These are phyloP conservation scores for Saccharomyces hybrid DNA, from an alignment of 1,139 yeast species.

Conservation along the genomic window DNA sequence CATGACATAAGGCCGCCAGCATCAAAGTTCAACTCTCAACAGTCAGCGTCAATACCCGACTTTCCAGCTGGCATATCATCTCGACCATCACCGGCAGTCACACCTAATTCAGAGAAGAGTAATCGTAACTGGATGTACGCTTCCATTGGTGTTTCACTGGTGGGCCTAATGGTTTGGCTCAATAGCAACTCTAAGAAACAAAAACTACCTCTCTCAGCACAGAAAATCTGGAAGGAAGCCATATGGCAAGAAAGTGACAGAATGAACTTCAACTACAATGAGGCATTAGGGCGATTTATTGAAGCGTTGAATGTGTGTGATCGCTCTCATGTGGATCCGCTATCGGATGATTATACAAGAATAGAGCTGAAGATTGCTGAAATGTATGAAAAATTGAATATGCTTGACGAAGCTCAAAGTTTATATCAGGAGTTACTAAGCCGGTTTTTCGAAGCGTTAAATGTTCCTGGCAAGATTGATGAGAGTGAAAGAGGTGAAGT, in stretches of 20 bases:
- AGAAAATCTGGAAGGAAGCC: conserved; percentile 34
- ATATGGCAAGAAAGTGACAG: conserved; percentile 78
- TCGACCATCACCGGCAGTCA: not conserved
- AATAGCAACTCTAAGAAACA: not conserved
- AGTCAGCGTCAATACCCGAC: not conserved
- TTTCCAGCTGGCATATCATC: not conserved
- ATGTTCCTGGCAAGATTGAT: conserved; percentile 33
- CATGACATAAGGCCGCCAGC: not conserved
- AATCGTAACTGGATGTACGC: not conserved
- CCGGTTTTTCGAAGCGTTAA: conserved; percentile 51
- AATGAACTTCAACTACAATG: conserved; percentile 48
- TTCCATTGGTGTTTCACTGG: not conserved
- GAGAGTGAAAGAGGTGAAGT: conserved; percentile 44
- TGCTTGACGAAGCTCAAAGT: conserved; percentile 55
- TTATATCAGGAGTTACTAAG: conserved; percentile 63
- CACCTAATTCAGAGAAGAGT: not conserved
- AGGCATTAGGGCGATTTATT: conserved; percentile 63
- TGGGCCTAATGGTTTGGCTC: not conserved
- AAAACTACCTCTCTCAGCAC: not conserved
- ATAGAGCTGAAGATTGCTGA: conserved; percentile 80
- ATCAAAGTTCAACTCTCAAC: not conserved
- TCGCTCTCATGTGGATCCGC: conserved; percentile 41
- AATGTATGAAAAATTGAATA: conserved; percentile 64
- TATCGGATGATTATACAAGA: conserved; percentile 74
- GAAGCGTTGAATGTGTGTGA: conserved; percentile 44